Evolutionary conservation across 1,284 basidiomycete genomes (phyloP), one percentile per base, ranked within the genome.

Genomic region (Ustilago crameri): DNA sequence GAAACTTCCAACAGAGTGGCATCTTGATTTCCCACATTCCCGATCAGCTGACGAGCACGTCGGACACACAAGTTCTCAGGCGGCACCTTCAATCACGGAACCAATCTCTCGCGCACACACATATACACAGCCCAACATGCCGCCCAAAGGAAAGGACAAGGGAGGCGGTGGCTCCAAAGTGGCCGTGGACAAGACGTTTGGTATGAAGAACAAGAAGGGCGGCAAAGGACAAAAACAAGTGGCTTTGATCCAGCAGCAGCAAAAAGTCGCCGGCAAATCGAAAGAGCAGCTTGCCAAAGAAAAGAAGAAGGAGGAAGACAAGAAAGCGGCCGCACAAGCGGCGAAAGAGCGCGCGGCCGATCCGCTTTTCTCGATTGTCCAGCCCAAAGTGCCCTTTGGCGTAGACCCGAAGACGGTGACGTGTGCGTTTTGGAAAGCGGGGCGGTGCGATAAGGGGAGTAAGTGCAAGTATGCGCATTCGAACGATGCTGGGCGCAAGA

Each of bases 391-490:
- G 34, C 93, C 95, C 0, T 95, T 97, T 71, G 95, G 95, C 35
- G 93, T 95, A 44, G 82, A 84, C 56, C 80, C 81, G 15, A 84
- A 84, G 63, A 82, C 71, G 26, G 60, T 81, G 27, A 72, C 76
- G 3, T 82, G 81, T 66, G 78, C 74, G 12, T 81, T 79, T 48
- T 82, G 78, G 78, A 81, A 80, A 46, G 71, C 76, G 22, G 81
- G 81, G 5, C 55, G 66, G 17, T 82, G 81, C 47, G 82, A 84
- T 35, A 84, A 82, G 61, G 76, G 76, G 3, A 50, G 27, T 26
- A 93, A 93, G 85, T 96, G 94, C 86, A 98, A 96, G 86, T 98
- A 95, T 85, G 95, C 93, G 68, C 95, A 98, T 85, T 50, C 62
- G 15, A 63, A 75, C 38, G 88, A 98, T 79, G 89, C 96, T 20